Evolutionary conservation across 345 rosid species (phyloP).

Genomic region (Cardamine chenopodiifolia): DNA sequence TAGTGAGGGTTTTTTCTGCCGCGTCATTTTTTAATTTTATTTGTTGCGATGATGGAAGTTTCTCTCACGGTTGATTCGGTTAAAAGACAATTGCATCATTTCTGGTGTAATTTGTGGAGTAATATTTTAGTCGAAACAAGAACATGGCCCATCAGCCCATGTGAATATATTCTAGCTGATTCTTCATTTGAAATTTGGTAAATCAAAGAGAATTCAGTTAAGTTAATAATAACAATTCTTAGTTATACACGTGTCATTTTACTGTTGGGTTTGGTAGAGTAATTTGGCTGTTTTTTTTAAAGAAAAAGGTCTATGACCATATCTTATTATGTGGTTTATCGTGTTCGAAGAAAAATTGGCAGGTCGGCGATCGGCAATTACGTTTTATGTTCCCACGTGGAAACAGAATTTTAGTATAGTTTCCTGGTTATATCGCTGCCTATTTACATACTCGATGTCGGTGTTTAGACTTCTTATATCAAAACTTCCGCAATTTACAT

Average conservation of each 20-base stretch:
- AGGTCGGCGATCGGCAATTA: slow-evolving; percentile 32
- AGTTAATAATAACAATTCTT: background rate
- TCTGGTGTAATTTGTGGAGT: background rate
- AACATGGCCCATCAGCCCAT: slow-evolving; percentile 43
- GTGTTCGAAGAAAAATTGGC: slow-evolving; percentile 23
- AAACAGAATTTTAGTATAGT: background rate
- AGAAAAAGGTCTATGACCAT: background rate
- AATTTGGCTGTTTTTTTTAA: background rate
- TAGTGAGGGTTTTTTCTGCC: slow-evolving; percentile 6
- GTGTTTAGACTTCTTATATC: background rate
- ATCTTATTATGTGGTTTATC: background rate
- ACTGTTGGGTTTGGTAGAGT: background rate
- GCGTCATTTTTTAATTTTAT: background rate
- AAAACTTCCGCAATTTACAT: background rate
- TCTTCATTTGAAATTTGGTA: slow-evolving; percentile 5
- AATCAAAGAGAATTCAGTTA: background rate
- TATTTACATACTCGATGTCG: slow-evolving; percentile 16
- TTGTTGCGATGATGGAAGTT: slow-evolving; percentile 37
- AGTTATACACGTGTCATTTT: slow-evolving; percentile 17
- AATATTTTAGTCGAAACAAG: slow-evolving; percentile 25
- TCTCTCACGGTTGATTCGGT: slow-evolving; percentile 41
- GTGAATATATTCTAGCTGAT: slow-evolving; percentile 31
- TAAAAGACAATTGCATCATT: slow-evolving; percentile 28
- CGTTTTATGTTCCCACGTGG: slow-evolving; percentile 37
- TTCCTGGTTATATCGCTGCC: slow-evolving; percentile 4